A percentile compares a stretch with the other conserved stretches of the same genome.
Conservation (phyloP, 768 basidiomycete species). For the Hericium coralloides region DNA sequence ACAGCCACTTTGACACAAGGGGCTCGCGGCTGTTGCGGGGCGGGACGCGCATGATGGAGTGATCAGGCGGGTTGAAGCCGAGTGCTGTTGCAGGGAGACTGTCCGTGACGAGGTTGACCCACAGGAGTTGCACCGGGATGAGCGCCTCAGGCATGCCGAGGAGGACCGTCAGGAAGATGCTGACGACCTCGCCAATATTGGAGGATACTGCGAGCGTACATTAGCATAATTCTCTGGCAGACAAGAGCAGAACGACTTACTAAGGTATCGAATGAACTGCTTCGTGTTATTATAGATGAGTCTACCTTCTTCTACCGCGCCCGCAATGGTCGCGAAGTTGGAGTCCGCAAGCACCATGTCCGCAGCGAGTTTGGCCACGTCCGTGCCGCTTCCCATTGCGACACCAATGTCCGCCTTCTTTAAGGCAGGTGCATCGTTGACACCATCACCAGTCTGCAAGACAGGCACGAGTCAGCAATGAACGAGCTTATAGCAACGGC, state of each 20-base stretch:
- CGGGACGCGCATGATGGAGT: conserved; percentile 93
- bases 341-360: conserved; percentile 98
- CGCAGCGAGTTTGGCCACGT: conserved; percentile 95
- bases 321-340: conserved; percentile 95
- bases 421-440: conserved; percentile 95
- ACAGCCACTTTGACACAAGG: conserved; percentile 86
- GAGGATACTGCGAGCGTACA: conserved; percentile 56
- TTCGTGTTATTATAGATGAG: conserved; percentile 99
- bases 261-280: conserved; percentile 98
- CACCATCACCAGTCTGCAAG: conserved; percentile 84
- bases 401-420: conserved; percentile 98
- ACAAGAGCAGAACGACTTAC: conserved; percentile 33
- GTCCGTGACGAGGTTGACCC: conserved; percentile 98
- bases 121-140: conserved; percentile 94
- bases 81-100: conserved; percentile 94
- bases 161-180: conserved; percentile 95
- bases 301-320: conserved; percentile 94
- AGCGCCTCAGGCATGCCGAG: conserved; percentile 99
- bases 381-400: conserved; percentile 98
- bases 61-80: conserved; percentile 96
- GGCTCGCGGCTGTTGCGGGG: conserved; percentile 88
- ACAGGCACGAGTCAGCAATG: conserved; percentile 9
- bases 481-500: conserved; percentile 1
- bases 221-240: conserved; percentile 2
- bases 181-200: conserved; percentile 95